A percentile compares a stretch with the other conserved stretches of the same genome.
These are phyloP conservation scores for Trichosporon faecale DNA, from an alignment of 1,284 basidiomycete species.

Conservation along the genomic window DNA sequence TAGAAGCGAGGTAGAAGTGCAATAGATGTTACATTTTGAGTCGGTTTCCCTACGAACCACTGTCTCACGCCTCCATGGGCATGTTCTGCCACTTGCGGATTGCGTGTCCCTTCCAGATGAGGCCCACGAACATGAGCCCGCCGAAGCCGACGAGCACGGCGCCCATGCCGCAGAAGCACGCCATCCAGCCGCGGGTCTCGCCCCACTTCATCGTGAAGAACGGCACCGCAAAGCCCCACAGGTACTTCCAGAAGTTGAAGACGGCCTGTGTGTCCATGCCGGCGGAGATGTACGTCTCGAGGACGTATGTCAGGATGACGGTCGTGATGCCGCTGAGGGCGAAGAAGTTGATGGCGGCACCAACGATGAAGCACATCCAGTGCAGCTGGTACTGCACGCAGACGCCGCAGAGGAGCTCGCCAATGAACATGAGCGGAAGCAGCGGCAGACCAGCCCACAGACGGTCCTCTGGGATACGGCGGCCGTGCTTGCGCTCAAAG, in stretches of 20 bases:
- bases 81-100: conserved; percentile 33
- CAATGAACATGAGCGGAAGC: conserved; percentile 37
- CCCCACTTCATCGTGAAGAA: conserved; percentile 48
- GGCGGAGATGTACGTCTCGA: conserved; percentile 43
- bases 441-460: conserved; percentile 37
- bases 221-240: conserved; percentile 47
- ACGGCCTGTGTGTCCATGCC: conserved; percentile 47
- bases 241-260: conserved; percentile 50
- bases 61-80: conserved; percentile 20
- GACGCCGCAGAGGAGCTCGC: conserved; percentile 41
- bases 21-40: not conserved
- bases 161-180: conserved; percentile 39
- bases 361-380: conserved; percentile 48
- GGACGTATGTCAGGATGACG: conserved; percentile 40
- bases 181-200: conserved; percentile 29
- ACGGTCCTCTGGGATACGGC: conserved; percentile 49
- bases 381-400: conserved; percentile 34
- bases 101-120: conserved; percentile 38
- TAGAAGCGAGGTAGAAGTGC: not conserved
- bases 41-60: not conserved
- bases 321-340: conserved; percentile 36
- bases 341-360: conserved; percentile 45
- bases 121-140: conserved; percentile 18
- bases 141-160: conserved; percentile 34
- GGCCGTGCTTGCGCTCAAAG: conserved; percentile 34